Evolutionary conservation across 495 filamentous ascomycete species (phyloP).

Genomic region (Penicillium dipodomyicola): DNA sequence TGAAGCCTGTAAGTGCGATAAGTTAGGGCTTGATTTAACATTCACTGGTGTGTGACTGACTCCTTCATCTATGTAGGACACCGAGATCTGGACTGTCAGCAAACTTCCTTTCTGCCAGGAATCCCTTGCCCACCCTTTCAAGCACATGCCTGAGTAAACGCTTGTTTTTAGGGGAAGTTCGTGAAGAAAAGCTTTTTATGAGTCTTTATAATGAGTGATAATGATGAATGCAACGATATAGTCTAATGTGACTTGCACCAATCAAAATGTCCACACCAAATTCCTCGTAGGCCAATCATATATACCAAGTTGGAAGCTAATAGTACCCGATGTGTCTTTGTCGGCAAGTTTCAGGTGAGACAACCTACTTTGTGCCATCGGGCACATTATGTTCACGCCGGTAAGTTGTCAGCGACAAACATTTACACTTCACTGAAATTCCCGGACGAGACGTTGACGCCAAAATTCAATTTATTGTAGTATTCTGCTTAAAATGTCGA

Average conservation of each 20-base stretch:
- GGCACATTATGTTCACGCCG: neutral
- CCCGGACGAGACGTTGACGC: neutral
- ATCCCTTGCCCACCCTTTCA: slow-evolving; percentile 56
- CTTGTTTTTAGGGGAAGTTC: neutral
- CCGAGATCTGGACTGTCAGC: slow-evolving; percentile 66
- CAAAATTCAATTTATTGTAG: neutral
- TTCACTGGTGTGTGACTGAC: neutral
- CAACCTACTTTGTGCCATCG: neutral
- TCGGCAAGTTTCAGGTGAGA: neutral
- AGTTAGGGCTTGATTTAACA: neutral
- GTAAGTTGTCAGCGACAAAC: neutral
- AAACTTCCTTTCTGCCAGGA: slow-evolving; percentile 71
- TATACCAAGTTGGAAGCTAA: neutral
- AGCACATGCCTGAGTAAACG: slow-evolving; percentile 58
- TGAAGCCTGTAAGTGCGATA: slow-evolving; percentile 57
- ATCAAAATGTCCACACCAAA: neutral
- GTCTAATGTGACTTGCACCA: slow-evolving; percentile 9
- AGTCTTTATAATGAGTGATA: slow-evolving; percentile 10
- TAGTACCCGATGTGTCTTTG: neutral
- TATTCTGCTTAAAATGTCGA: slow-evolving; percentile 26
- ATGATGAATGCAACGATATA: slow-evolving; percentile 7
- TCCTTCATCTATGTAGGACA: slow-evolving; percentile 46
- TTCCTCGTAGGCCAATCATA: neutral
- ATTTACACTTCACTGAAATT: neutral
- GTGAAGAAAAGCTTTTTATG: neutral